phyloP scores from a whole-genome alignment of 2,329 filamentous ascomycete species.

The Thielaviopsis populi region DNA sequence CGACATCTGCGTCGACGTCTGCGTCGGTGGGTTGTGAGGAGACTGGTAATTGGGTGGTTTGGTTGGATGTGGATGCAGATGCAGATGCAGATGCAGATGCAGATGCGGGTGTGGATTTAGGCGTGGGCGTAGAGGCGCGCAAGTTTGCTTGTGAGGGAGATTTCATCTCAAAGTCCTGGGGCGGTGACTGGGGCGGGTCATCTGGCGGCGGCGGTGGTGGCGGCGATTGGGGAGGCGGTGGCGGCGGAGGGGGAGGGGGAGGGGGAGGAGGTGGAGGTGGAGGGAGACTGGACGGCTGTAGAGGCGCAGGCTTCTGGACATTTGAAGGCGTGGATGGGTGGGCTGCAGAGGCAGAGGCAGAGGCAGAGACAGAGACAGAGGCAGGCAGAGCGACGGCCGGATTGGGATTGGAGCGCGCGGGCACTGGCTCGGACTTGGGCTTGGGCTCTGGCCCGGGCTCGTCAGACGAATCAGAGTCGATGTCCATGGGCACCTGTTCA shows the following conservation, averaged over 20 bases:
- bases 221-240: neutral
- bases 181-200: neutral
- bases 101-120: no score
- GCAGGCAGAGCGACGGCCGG: neutral
- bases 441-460: neutral
- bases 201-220: neutral
- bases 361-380: neutral
- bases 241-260: neutral
- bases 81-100: no score
- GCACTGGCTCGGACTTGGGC: neutral
- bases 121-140: neutral
- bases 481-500: constrained; percentile 15
- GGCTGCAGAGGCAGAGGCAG: neutral
- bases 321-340: no score
- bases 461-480: constrained; percentile 8
- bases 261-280: neutral
- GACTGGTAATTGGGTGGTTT: neutral
- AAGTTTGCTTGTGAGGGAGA: neutral
- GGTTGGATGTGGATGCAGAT: neutral
- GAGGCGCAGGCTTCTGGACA: neutral
- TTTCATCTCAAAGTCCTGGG: neutral
- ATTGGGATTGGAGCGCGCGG: neutral
- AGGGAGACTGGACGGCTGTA: neutral
- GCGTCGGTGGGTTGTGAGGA: neutral
- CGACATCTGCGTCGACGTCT: no score